phyloP scores from a whole-genome alignment of 345 rosid species.

The Eucalyptus virginea region DNA sequence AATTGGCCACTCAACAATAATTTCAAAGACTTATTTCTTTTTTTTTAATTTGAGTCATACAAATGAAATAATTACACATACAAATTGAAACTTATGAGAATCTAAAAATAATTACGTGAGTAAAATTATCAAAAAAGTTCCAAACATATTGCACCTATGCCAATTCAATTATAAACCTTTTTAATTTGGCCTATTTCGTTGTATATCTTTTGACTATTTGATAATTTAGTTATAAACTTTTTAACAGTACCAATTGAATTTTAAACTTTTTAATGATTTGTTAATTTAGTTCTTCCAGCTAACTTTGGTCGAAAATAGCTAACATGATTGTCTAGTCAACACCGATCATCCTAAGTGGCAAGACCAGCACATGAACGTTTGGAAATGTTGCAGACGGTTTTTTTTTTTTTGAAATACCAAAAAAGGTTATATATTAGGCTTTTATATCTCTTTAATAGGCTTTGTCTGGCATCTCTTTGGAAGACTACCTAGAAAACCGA shows the following conservation, averaged over 20 bases:
- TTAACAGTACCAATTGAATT: background rate
- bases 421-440: background rate
- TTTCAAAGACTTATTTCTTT: background rate
- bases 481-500: background rate
- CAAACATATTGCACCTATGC: accelerated
- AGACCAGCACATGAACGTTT: accelerated
- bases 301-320: background rate
- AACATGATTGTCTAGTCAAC: background rate
- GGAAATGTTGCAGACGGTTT: accelerated
- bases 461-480: background rate
- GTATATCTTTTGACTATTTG: too few species aligned
- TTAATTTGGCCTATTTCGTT: accelerated
- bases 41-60: background rate
- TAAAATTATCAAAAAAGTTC: background rate
- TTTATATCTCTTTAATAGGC: too few species aligned
- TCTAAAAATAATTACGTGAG: background rate
- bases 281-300: too few species aligned
- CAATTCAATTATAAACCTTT: background rate
- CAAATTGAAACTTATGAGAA: background rate
- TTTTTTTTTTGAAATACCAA: too few species aligned
- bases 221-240: too few species aligned
- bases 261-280: too few species aligned
- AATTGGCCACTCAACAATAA: background rate
- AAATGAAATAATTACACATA: background rate
- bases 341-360: background rate